These are phyloP conservation scores for Kuraishia floccosa DNA, from an alignment of 805 yeast genomes.

Conservation along the genomic window DNA sequence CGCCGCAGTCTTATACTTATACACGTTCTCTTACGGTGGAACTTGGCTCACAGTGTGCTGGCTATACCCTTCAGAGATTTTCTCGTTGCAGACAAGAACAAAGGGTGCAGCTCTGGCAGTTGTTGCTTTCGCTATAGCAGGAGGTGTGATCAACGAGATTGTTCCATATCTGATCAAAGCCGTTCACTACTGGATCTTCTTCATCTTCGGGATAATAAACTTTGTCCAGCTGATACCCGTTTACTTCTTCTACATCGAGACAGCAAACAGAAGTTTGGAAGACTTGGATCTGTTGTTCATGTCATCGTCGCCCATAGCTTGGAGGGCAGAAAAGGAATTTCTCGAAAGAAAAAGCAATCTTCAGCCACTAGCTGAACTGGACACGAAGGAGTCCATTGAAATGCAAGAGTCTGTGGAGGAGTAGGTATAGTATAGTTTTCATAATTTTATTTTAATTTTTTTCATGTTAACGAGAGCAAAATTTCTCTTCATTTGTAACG, in stretches of 20 bases:
- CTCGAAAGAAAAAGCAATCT: neutral
- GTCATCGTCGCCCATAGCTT: slow-evolving; percentile 39
- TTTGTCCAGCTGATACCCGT: slow-evolving; percentile 39
- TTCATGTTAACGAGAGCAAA: too few species aligned
- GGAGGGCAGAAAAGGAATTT: slow-evolving; percentile 32
- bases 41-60: slow-evolving; percentile 14
- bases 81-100: slow-evolving; percentile 47
- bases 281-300: slow-evolving; percentile 49
- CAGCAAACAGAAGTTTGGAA: slow-evolving; percentile 53
- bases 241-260: slow-evolving; percentile 53
- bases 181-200: slow-evolving; percentile 43
- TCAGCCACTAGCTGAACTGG: neutral
- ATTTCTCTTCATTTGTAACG: too few species aligned
- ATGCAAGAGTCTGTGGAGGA: too few species aligned
- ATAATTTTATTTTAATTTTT: too few species aligned
- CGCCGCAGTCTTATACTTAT: slow-evolving; percentile 1
- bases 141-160: slow-evolving; percentile 2
- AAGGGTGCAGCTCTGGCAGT: slow-evolving; percentile 45
- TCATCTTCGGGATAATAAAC: slow-evolving; percentile 49
- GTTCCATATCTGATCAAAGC: slow-evolving; percentile 29
- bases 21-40: slow-evolving; percentile 2
- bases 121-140: slow-evolving; percentile 31
- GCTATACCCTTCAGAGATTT: slow-evolving; percentile 46
- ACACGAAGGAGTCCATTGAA: slow-evolving; percentile 1
- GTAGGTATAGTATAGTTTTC: too few species aligned